Percentiles rank a stretch among this genome's conserved stretches.
Conservation (phyloP, 192 early-diverging fungal species). For the Entomortierella lignicola region DNA sequence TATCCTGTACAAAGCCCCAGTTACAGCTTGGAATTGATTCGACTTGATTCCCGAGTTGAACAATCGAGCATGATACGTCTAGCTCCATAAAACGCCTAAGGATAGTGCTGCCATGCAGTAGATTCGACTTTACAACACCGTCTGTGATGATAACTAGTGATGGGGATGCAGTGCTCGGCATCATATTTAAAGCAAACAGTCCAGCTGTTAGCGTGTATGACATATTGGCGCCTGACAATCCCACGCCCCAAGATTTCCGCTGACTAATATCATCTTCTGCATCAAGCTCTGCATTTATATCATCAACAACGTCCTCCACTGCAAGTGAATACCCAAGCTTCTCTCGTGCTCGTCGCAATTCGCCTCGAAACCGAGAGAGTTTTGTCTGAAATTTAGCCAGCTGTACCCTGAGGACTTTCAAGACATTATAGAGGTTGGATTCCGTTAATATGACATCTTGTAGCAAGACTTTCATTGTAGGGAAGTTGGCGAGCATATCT, state of each 20-base stretch:
- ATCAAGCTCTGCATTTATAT: constrained; percentile 51
- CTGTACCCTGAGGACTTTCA: constrained; percentile 54
- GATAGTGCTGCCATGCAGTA: constrained; percentile 66
- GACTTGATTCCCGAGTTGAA: constrained; percentile 77
- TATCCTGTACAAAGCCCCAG: constrained; percentile 83
- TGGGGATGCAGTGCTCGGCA: constrained; percentile 56
- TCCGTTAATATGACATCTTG: constrained; percentile 58
- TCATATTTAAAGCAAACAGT: constrained; percentile 59
- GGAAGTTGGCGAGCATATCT: constrained; percentile 65
- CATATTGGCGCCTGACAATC: constrained; percentile 65
- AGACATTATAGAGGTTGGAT: constrained; percentile 47
- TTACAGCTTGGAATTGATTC: constrained; percentile 75
- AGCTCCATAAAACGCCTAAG: constrained; percentile 71
- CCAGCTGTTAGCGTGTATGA: constrained; percentile 69
- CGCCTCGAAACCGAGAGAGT: constrained; percentile 58
- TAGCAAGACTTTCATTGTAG: constrained; percentile 69
- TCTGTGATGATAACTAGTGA: constrained; percentile 76
- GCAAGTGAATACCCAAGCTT: constrained; percentile 59
- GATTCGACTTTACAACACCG: constrained; percentile 80
- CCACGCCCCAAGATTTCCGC: constrained; percentile 67
- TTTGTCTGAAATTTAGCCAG: constrained; percentile 56
- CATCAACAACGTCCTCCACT: constrained; percentile 47
- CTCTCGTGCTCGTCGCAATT: constrained; percentile 51
- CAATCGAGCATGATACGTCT: constrained; percentile 72
- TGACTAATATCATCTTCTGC: constrained; percentile 42